Evolutionary conservation across 1,284 basidiomycete genomes (phyloP).

Genomic region (Cutaneotrichosporon sp.): DNA sequence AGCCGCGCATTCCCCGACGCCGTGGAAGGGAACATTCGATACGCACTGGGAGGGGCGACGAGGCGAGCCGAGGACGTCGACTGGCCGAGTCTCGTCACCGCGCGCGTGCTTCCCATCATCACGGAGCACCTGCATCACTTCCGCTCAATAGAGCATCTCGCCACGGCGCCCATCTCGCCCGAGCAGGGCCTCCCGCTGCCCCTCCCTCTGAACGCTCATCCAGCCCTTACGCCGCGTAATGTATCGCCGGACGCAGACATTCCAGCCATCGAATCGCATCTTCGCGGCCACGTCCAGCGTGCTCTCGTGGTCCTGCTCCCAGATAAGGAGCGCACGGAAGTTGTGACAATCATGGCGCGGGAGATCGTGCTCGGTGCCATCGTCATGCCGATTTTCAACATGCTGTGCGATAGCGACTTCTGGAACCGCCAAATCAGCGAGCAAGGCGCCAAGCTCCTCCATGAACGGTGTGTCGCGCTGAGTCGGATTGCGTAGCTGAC

Average conservation of each 20-base stretch:
- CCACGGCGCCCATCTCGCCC: constrained; percentile 40
- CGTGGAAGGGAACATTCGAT: constrained; percentile 69
- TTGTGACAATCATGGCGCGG: constrained; percentile 66
- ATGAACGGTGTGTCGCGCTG: constrained; percentile 31
- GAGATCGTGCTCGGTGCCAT: constrained; percentile 81
- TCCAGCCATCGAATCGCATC: constrained; percentile 83
- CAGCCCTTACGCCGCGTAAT: constrained; percentile 60
- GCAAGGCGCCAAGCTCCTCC: constrained; percentile 39
- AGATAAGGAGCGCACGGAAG: constrained; percentile 66
- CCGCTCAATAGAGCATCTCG: constrained; percentile 73
- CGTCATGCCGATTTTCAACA: constrained; percentile 80
- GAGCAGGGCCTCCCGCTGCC: constrained; percentile 40
- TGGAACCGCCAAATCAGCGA: constrained; percentile 92
- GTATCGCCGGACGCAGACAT: constrained; percentile 74
- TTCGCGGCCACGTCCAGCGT: constrained; percentile 64
- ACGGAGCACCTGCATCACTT: constrained; percentile 86
- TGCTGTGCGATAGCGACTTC: constrained; percentile 90
- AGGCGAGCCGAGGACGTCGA: constrained; percentile 61
- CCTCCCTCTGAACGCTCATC: constrained; percentile 54
- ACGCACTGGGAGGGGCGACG: constrained; percentile 59
- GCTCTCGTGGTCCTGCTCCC: constrained; percentile 70
- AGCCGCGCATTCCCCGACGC: constrained; percentile 82
- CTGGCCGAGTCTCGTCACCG: constrained; percentile 69
- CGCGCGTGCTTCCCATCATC: constrained; percentile 75
- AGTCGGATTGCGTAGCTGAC: not conserved